These are phyloP conservation scores for Limtongia smithiae DNA, from an alignment of 805 yeast genomes.

Conservation along the genomic window DNA sequence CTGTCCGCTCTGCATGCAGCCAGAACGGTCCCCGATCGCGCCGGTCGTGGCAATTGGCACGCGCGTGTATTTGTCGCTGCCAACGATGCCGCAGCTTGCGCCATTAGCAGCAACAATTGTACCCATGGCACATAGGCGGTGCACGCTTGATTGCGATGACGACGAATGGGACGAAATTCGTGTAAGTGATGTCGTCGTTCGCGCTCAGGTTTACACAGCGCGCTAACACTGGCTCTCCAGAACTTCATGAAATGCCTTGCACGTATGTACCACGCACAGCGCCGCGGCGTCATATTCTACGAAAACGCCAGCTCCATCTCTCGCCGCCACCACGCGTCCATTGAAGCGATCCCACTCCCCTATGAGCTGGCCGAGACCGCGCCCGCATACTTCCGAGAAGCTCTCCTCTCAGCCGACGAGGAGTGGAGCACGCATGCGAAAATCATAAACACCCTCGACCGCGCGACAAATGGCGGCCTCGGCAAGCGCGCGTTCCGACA, in stretches of 20 bases:
- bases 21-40: constrained; percentile 31
- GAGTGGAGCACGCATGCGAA: constrained; percentile 43
- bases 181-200: constrained; percentile 15
- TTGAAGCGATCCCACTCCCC: constrained; percentile 47
- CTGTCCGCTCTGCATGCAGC: constrained; percentile 42
- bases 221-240: not conserved
- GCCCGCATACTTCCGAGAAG: constrained; percentile 45
- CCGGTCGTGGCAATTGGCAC: constrained; percentile 41
- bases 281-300: constrained; percentile 44
- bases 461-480: constrained; percentile 27
- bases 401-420: constrained; percentile 40
- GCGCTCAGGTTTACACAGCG: not conserved
- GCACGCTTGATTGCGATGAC: constrained; percentile 43
- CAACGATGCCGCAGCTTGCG: constrained; percentile 44
- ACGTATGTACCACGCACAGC: constrained; percentile 40
- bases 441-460: constrained; percentile 41
- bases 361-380: constrained; percentile 35
- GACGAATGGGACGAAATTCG: constrained; percentile 46
- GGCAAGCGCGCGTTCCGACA: constrained; percentile 36
- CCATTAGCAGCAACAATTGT: constrained; percentile 41
- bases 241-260: constrained; percentile 45
- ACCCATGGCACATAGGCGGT: constrained; percentile 43
- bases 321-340: constrained; percentile 40
- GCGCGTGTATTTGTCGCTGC: constrained; percentile 40
- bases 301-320: constrained; percentile 41